phyloP scores from a whole-genome alignment of 768 basidiomycete genomes.

The Leccinum incarnatum region DNA sequence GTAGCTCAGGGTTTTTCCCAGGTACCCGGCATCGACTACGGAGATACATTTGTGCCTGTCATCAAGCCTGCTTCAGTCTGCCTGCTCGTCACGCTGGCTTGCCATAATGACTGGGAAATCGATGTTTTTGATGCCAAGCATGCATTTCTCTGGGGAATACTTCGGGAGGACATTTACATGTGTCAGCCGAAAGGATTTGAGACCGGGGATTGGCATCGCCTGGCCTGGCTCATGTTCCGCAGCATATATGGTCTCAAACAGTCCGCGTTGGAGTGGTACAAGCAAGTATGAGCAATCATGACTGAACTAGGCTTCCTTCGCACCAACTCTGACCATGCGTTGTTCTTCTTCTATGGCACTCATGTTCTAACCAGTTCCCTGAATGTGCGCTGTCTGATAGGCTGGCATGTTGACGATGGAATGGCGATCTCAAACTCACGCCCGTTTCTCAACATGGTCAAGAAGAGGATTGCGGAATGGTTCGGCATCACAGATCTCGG shows the following conservation, averaged over 20 bases:
- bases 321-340: not conserved
- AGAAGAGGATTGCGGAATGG: not conserved
- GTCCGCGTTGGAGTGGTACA: too few species aligned
- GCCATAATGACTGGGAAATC: not conserved
- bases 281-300: not conserved
- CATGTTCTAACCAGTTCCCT: not conserved
- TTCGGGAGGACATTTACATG: not conserved
- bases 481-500: not conserved
- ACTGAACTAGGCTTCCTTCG: not conserved
- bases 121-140: not conserved
- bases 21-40: not conserved
- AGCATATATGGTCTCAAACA: too few species aligned
- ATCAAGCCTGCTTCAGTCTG: not conserved
- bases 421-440: not conserved
- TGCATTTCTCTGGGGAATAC: not conserved
- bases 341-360: not conserved
- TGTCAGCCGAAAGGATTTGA: not conserved
- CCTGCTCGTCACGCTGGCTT: rapidly evolving
- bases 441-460: not conserved
- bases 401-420: not conserved
- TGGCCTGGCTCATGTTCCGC: too few species aligned
- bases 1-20: not conserved
- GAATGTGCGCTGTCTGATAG: not conserved
- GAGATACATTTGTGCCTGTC: not conserved
- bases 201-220: too few species aligned